Base-by-base conservation (phyloP, 345 rosid species). In the Salix dunnii region DNA sequence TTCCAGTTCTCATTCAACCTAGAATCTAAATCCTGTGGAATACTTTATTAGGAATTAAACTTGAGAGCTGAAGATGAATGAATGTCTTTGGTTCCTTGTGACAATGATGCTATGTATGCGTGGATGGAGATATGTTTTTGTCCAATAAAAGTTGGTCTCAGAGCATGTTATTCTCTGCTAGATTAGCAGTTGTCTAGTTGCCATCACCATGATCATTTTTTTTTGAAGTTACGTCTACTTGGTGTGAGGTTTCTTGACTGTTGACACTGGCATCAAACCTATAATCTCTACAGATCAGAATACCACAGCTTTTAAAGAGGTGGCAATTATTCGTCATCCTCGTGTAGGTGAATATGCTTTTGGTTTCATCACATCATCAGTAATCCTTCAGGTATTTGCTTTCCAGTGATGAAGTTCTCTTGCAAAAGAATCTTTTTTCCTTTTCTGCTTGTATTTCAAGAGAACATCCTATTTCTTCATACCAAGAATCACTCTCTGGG, bases 281-380 rank as follows among this genome's bases (percentile, higher is more conserved):
- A 68, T 17, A 35, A 20, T 80, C 8, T 51, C 77, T 81, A 38
- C 85, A 94, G 98, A 91, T 85, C 97, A 94, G 84, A 94, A 92
- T 70, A 92, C 98, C 4, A 90, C 94, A 77, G 97, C 98, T 60
- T 92, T 94, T 76, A 94, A 94, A 84, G 98, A 94, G 86, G 97
- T 94, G 38, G 98, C 98, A 35, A 94, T 94, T 61, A 92, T 94
- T 60, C 87, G 92, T 38, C 98, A 94, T 82, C 98, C 98, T 61
- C 97, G 97, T 76, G 78, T 91, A 81, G 98, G 97, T 30, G 98
- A 94, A 89, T 94, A 92, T 78, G 98, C 97, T 14, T 94, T 94
- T 86, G 97, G 98, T 70, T 92, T 94, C 72, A 94, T 94, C 80
- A 92, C 98, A 81, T 92, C 97, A 21, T 88, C 98, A 16, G 91